phyloP scores from a whole-genome alignment of 1,139 yeast species.

The Nadsonia starkeyi-henricii region DNA sequence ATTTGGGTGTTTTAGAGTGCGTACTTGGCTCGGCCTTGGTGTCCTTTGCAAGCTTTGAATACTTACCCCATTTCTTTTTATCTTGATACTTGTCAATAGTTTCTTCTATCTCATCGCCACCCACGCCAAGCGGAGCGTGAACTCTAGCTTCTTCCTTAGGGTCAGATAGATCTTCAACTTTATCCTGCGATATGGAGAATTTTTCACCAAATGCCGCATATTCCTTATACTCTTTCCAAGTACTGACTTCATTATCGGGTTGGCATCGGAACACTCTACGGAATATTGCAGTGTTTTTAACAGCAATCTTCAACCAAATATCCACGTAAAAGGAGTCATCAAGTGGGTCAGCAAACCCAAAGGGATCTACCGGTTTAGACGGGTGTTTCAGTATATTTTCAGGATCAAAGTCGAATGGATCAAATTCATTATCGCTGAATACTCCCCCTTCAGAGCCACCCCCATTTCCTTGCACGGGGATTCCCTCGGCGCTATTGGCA shows the following conservation, averaged over 20 bases:
- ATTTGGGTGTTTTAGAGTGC: too few relatives aligned
- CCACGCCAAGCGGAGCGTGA: slow-evolving; percentile 4
- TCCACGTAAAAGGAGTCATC: slow-evolving; percentile 69
- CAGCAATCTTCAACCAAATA: slow-evolving; percentile 76
- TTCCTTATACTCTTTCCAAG: slow-evolving; percentile 83
- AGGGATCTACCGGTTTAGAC: slow-evolving; percentile 53
- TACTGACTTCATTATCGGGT: slow-evolving; percentile 77
- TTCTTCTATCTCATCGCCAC: slow-evolving; percentile 3
- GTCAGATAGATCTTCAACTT: slow-evolving; percentile 8
- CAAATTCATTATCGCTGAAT: too few relatives aligned
- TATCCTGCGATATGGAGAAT: slow-evolving; percentile 24
- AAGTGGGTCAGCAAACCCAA: slow-evolving; percentile 75
- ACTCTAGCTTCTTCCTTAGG: slow-evolving; percentile 3
- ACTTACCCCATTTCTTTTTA: slow-evolving; percentile 5
- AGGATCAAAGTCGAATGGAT: too few relatives aligned
- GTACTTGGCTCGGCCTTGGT: neutral
- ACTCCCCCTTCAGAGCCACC: too few relatives aligned
- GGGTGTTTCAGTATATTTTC: too few relatives aligned
- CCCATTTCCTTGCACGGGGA: too few relatives aligned
- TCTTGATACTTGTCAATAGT: slow-evolving; percentile 2
- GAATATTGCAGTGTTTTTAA: slow-evolving; percentile 68
- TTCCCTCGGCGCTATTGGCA: too few relatives aligned
- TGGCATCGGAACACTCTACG: slow-evolving; percentile 84
- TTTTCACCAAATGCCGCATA: slow-evolving; percentile 28
- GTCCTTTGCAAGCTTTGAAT: slow-evolving; percentile 2